Evolutionary conservation across 768 basidiomycete genomes (phyloP), one percentile per base, ranked within the genome.

Genomic region (Amanita pallidorosea): DNA sequence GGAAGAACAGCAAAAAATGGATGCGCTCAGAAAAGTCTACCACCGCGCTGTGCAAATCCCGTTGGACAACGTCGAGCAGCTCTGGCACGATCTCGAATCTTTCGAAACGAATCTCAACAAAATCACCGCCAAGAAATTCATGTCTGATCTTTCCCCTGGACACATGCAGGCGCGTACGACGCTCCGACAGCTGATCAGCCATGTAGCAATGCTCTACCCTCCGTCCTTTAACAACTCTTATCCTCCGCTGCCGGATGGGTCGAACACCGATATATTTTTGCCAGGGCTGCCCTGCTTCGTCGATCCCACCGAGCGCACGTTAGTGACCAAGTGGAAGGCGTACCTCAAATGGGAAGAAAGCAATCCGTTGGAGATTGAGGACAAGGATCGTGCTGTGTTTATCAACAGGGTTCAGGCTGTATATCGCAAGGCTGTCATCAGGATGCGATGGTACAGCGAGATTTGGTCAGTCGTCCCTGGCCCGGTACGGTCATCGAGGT

Each of bases 1-100:
- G 93, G 95, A 98, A 63, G 83, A 87, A 56, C 89, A 93, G 59
- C 90, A 95, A 61, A 91, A 92, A 64, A 93, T 92, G 85, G 95
- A 96, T 57, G 79, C 82, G 1, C 71, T 98, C 4, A 81, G 96
- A 53, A 90, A 88, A 63, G 83, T 88, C 1, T 96, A 96, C 67
- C 90, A 94, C 60, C 82, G 90, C 46, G 95, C 91, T 2, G 87
- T 98, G 18, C 88, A 91, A 61, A 90, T 96, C 29, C 96, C 96
- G 0, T 76, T 98, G 57, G 88, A 92, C 63, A 93, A 93, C 60
- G 81, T 97, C 58, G 94, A 97, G 62, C 74, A 74, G 35, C 73
- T 99, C 17, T 99, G 96, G 96, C 81, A 85, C 58, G 92, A 96
- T 48, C 85, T 91, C 54, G 92, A 97, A 65, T 70, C 85, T 0